phyloP scores from a whole-genome alignment of 1,284 basidiomycete species.

The Ceratobasidium sp. region DNA sequence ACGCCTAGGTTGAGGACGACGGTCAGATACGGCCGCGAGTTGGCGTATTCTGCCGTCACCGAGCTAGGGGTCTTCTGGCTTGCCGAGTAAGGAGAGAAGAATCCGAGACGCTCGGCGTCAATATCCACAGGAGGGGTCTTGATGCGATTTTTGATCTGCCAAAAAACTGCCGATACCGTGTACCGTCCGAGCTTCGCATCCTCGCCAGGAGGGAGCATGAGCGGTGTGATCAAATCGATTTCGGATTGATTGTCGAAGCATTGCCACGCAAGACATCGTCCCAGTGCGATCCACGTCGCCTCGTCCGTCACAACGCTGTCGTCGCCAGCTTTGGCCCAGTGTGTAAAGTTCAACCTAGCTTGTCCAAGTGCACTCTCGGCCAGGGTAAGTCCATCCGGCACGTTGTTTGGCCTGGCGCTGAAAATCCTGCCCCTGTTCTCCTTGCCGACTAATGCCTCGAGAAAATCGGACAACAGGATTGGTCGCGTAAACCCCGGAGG shows the following conservation, averaged over 20 bases:
- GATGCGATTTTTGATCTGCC: neutral
- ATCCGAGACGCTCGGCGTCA: neutral
- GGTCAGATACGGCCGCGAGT: conserved; percentile 7
- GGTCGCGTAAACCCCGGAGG: neutral
- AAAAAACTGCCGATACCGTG: neutral
- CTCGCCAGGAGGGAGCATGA: neutral
- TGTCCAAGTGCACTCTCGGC: neutral
- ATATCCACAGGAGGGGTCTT: neutral
- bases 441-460: neutral
- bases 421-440: too few relatives aligned
- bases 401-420: neutral
- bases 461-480: neutral
- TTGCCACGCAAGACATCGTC: neutral
- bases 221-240: neutral
- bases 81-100: neutral
- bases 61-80: neutral
- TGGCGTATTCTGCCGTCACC: neutral
- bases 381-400: neutral
- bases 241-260: neutral
- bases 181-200: conserved; percentile 4
- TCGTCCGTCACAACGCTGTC: neutral
- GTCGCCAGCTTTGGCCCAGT: neutral
- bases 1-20: conserved; percentile 3
- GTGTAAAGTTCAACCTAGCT: conserved; percentile 2
- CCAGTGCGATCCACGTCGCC: neutral